Evolutionary conservation across 257 asterid species (phyloP), one percentile per base, ranked within the genome.

Genomic region (Datura wrightii): DNA sequence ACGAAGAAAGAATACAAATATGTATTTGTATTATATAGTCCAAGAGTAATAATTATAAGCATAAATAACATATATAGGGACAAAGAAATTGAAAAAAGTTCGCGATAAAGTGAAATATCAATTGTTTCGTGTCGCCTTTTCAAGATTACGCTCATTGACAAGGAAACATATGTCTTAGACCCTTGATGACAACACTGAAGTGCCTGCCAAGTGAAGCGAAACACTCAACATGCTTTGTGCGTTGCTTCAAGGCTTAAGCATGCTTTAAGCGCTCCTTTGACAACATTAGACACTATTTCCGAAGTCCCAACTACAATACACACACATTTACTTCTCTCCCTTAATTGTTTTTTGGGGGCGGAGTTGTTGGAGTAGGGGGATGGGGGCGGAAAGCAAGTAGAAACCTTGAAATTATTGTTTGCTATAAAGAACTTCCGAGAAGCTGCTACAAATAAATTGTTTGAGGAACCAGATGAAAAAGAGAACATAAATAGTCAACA

Each of bases 231-330:
- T 24, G 31, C 31, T 24, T 24, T 24, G 31, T 24, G 31, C 31
- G 31, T 24, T 24, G 31, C 31, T 24, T 24, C 31, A 24, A 24
- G 31, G 31, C 31, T 24, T 24, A 24, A 24, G 31, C 31, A 24
- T 24, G 31, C 31, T 24, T 24, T 24, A 10, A 3, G 15, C 9
- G 58, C 78, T 6, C 78, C 31, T 67, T 37, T 66, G 50, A 37
- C 48, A 66, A 37, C 13, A 66, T 24, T 37, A 24, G 5, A 6
- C 48, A 10, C 1, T 31, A 31, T 63, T 63, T 34, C 31, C 31
- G 19, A 39, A 15, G 78, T n/a, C 56, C 56, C 56, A 72, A 72
- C 80, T n/a, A 36, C 55, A 74, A 74, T 13, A 74, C 44, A 72
- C 2, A 46, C 44, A 67, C 44, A 24, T 24, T 2, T 44, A 42